Evolutionary conservation across 176 grass and related monocot genomes (phyloP), one percentile per base, ranked within the genome.

Genomic region (Miscanthus lutarioriparius): DNA sequence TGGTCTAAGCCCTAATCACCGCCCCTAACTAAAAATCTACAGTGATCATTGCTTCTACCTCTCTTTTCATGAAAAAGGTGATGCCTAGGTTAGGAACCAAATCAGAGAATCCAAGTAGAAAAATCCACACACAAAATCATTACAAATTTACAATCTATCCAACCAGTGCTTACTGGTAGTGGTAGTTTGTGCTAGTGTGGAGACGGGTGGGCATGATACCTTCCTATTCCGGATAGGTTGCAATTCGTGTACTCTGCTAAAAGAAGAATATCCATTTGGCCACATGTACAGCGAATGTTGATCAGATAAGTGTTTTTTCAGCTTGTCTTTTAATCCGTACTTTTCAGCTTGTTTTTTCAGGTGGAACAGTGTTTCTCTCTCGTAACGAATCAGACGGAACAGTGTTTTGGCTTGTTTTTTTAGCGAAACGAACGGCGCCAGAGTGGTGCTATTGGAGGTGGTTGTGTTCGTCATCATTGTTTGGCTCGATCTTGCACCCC

Each of bases 381-480:
- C 30, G 30, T 2, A 30, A 30, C 30, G 2, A 30, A 30, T 30
- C 30, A 30, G 30, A 1, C 30, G n/a, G n/a, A 30, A 30, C 30
- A 30, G 30, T 30, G 30, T 30, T 30, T 30, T n/a, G n/a, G n/a
- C n/a, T n/a, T n/a, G n/a, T n/a, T n/a, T n/a, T n/a, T n/a, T n/a
- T n/a, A n/a, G n/a, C n/a, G n/a, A n/a, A n/a, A n/a, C n/a, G n/a
- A n/a, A n/a, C n/a, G n/a, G n/a, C n/a, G n/a, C n/a, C n/a, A 35
- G 81, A 33, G 27, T 10, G 70, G 61, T 35, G 71, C 66, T 68
- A 37, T 70, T 67, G 13, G 13, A 26, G 58, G 67, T 22, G 32
- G 51, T 74, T 80, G 70, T 43, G 49, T 5, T 25, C 36, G 11
- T 49, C 70, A 85, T 85, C 49, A 89, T 85, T 63, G 25, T 85